Conservation (phyloP, 2,329 filamentous ascomycete genomes). For the Alternaria ethzedia region DNA sequence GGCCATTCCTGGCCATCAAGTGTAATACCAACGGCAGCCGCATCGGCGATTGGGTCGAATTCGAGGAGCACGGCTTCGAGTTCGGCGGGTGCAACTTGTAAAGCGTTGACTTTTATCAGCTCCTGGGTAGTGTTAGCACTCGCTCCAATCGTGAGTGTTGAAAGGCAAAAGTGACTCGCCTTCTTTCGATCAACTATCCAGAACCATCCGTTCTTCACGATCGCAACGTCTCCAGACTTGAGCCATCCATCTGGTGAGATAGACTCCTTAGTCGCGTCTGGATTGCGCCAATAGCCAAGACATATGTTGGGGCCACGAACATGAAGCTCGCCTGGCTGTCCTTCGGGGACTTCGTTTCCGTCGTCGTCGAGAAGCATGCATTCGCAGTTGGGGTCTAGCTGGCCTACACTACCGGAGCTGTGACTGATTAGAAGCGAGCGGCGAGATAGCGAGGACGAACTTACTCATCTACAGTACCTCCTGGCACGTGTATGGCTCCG, state of each 20-base stretch:
- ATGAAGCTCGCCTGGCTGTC: slow-evolving; percentile 49
- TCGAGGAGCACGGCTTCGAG: slow-evolving; percentile 60
- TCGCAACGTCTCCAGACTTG: slow-evolving; percentile 44
- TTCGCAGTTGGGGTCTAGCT: slow-evolving; percentile 50
- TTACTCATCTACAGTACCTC: slow-evolving; percentile 44
- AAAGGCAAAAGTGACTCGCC: slow-evolving; percentile 7
- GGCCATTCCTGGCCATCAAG: slow-evolving; percentile 60
- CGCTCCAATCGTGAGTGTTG: not conserved
- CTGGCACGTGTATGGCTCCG: slow-evolving; percentile 48
- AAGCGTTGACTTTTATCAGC: slow-evolving; percentile 52
- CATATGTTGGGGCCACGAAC: slow-evolving; percentile 51
- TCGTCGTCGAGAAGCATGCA: slow-evolving; percentile 53
- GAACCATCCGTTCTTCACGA: slow-evolving; percentile 42
- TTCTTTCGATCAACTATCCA: slow-evolving; percentile 50
- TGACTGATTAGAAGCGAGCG: not conserved
- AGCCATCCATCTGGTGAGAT: slow-evolving; percentile 50
- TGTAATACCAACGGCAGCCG: slow-evolving; percentile 62
- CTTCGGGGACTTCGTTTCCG: slow-evolving; percentile 49
- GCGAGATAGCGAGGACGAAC: not conserved
- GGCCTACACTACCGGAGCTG: slow-evolving; percentile 49
- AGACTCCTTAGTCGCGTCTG: slow-evolving; percentile 47
- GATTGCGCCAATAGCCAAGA: slow-evolving; percentile 52
- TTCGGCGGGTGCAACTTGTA: slow-evolving; percentile 47
- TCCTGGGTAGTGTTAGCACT: slow-evolving; percentile 27
- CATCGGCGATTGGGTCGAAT: slow-evolving; percentile 60